These are phyloP conservation scores for Prunella vulgaris DNA, from an alignment of 257 asterid genomes.

Conservation along the genomic window DNA sequence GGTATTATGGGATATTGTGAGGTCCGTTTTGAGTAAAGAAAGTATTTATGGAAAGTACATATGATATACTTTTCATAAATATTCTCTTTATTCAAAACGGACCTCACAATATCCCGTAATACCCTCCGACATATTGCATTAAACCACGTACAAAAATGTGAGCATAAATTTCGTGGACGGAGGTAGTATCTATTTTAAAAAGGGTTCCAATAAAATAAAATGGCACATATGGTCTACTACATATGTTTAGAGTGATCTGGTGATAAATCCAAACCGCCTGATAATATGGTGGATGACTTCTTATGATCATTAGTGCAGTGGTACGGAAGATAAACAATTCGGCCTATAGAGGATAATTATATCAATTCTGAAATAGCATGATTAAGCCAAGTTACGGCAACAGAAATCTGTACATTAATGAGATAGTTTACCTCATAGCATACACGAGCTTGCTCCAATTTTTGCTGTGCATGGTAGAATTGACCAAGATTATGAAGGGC, in stretches of 20 bases:
- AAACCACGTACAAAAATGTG: no score
- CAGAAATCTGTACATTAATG: neutral
- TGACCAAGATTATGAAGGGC: slow-evolving; percentile 96
- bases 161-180: no score
- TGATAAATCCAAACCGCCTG: neutral
- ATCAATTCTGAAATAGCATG: slow-evolving; percentile 13
- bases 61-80: no score
- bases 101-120: no score
- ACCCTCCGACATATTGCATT: no score
- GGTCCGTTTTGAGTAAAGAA: no score
- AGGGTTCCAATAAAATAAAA: neutral
- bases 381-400: slow-evolving; percentile 8
- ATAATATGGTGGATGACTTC: neutral
- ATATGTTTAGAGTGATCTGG: slow-evolving; percentile 5
- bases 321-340: slow-evolving; percentile 2
- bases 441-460: slow-evolving; percentile 61
- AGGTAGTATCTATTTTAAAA: neutral
- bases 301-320: neutral
- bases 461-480: slow-evolving; percentile 61
- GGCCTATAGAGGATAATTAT: neutral
- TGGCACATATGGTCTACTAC: neutral
- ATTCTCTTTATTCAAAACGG: no score
- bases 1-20: no score
- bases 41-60: no score
- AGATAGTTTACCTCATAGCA: slow-evolving; percentile 72